Base-by-base conservation (phyloP, 129 eudicot species). In the Saussurea involucrata region DNA sequence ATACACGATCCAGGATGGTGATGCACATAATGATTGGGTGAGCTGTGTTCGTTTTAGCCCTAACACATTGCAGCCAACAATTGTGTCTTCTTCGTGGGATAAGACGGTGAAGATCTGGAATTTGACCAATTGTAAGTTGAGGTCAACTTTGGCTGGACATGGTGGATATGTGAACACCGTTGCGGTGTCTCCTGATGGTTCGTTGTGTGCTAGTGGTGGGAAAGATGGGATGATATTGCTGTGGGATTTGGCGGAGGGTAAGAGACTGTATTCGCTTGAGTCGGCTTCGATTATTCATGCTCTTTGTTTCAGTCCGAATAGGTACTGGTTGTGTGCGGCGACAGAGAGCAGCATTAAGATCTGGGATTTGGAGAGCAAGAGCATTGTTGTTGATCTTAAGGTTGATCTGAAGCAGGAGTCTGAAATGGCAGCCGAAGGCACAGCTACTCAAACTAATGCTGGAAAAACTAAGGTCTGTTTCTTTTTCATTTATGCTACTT, bases 201-300 rank as follows among this genome's bases (percentile, higher is more conserved):
- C 92, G 0, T 68, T 91, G 73, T 88, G 97, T 69, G 93, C 97
- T 0, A 91, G 94, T 71, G 97, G 97, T 1, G 93, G 97, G 0
- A 91, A 91, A 68, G 93, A 91, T 71, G 94, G 94, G 7, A 84
- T 80, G 25, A 86, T 91, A 17, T 64, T 91, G 84, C 72, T 91
- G 63, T 88, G 97, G 97, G 93, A 88, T 86, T 86, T 91, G 88
- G 86, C 90, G 2, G 94, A 88, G 81, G 93, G 93, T 11, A 88
- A 88, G 87, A 85, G 55, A 42, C 46, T 91, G 21, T 88, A 88
- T 24, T 82, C 90, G 0, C 49, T 91, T 71, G 97, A 91, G 15
- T 85, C 93, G 1, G 78, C 87, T 37, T 77, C 90, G 0, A 86
- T 91, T 24, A 83, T 91, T 13, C 93, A 91, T 72, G 86, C 78